Conservation (phyloP, 2,329 filamentous ascomycete species). For the Penicillium capsulatum region DNA sequence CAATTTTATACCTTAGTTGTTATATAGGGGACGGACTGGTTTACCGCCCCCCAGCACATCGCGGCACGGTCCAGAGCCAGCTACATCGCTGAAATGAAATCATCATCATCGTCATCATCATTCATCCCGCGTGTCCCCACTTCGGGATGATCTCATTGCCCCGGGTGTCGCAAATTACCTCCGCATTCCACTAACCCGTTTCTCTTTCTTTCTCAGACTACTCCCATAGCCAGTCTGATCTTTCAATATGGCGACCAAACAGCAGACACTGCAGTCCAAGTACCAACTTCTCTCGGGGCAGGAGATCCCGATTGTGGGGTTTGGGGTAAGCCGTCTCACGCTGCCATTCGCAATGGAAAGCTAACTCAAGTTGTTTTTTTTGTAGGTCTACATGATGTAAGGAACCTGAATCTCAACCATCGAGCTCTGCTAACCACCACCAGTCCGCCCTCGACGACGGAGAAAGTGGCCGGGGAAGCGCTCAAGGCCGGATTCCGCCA, state of each 20-base stretch:
- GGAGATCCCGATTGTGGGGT: slow-evolving; percentile 58
- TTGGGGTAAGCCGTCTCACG: slow-evolving; percentile 48
- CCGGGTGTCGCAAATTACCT: not conserved
- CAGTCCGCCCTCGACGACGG: slow-evolving; percentile 27
- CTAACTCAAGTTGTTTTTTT: too few relatives aligned
- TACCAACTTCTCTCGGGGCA: slow-evolving; percentile 57
- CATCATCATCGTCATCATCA: too few relatives aligned
- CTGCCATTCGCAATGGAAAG: too few relatives aligned
- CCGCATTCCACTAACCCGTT: not conserved
- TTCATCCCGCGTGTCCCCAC: slow-evolving; percentile 10
- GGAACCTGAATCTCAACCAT: not conserved
- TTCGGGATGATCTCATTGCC: slow-evolving; percentile 18
- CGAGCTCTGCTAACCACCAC: slow-evolving; percentile 3
- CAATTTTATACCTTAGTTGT: too few relatives aligned
- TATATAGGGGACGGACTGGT: too few relatives aligned
- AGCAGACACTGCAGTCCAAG: slow-evolving; percentile 32
- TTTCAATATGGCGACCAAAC: slow-evolving; percentile 17
- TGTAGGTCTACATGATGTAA: slow-evolving; percentile 34
- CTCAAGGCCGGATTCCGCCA: slow-evolving; percentile 31
- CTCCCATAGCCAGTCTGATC: not conserved
- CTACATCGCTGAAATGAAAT: too few relatives aligned
- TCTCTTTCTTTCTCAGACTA: not conserved
- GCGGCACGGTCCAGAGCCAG: too few relatives aligned
- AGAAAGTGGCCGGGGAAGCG: slow-evolving; percentile 26
- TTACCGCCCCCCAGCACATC: too few relatives aligned